Conservation (phyloP, 2,329 filamentous ascomycete species). For the Ophiognomonia clavigignenti-juglandacearum region DNA sequence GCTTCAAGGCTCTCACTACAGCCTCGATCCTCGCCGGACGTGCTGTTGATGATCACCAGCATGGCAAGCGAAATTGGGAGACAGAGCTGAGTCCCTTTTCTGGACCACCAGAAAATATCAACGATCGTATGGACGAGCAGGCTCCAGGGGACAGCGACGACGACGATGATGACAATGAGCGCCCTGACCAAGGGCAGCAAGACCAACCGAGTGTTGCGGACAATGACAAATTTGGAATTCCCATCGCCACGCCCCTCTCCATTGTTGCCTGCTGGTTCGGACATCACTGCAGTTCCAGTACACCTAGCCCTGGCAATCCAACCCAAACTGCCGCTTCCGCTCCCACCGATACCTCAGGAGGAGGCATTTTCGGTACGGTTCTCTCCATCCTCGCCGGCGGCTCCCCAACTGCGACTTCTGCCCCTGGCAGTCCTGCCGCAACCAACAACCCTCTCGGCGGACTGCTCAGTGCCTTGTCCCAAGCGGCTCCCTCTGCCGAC, state of each 20-base stretch:
- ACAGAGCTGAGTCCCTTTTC: conserved; percentile 11
- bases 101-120: neutral
- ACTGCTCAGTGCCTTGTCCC: conserved; percentile 12
- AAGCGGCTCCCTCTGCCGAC: conserved; percentile 4
- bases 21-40: neutral
- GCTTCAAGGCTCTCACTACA: conserved; percentile 6
- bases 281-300: neutral
- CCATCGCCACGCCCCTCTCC: conserved; percentile 1
- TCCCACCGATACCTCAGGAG: neutral
- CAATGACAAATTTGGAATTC: conserved; percentile 3
- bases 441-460: conserved; percentile 5
- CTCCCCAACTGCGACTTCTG: conserved; percentile 1
- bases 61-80: conserved; percentile 9
- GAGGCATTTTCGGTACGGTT: conserved; percentile 11
- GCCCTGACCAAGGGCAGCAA: too few species aligned
- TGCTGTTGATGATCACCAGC: neutral
- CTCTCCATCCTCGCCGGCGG: conserved; percentile 14
- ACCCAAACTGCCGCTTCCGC: neutral
- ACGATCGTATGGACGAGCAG: neutral
- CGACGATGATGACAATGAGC: neutral
- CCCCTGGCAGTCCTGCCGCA: neutral
- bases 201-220: too few species aligned
- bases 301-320: conserved; percentile 1
- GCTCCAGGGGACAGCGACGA: neutral
- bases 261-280: conserved; percentile 10